These are phyloP conservation scores for Ottelia alismoides DNA, from an alignment of 106 monocot species.

Conservation along the genomic window DNA sequence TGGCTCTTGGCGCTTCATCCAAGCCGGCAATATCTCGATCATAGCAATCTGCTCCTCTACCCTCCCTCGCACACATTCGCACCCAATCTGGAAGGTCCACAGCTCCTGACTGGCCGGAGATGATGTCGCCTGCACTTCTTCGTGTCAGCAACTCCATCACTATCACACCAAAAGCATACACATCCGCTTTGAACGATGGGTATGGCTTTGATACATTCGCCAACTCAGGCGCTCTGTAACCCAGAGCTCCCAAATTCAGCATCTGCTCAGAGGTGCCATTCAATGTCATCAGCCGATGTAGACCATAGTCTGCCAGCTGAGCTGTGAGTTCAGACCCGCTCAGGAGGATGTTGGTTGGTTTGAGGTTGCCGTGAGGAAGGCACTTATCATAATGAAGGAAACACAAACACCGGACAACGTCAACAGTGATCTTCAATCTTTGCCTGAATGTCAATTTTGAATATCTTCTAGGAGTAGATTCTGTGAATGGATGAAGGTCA, in stretches of 20 bases:
- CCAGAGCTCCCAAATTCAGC: slow-evolving; percentile 18
- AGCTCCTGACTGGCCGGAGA: slow-evolving; percentile 24
- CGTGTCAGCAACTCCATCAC: slow-evolving; percentile 17
- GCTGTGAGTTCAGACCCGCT: slow-evolving; percentile 15
- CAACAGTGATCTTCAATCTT: slow-evolving; percentile 8
- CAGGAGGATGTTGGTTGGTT: slow-evolving; percentile 20
- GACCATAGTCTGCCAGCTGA: slow-evolving; percentile 12
- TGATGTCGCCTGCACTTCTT: slow-evolving; percentile 19
- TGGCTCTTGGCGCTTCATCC: slow-evolving; percentile 15
- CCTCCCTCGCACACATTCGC: slow-evolving; percentile 16
- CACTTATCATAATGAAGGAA: slow-evolving; percentile 16
- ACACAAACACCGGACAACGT: slow-evolving; percentile 11
- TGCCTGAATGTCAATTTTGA: slow-evolving; percentile 10
- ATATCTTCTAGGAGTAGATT: slow-evolving; percentile 17
- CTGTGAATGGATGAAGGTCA: no score
- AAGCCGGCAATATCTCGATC: slow-evolving; percentile 13
- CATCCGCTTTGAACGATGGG: slow-evolving; percentile 17
- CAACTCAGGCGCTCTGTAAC: slow-evolving; percentile 22
- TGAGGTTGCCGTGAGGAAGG: slow-evolving; percentile 21
- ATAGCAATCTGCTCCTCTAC: slow-evolving; percentile 16
- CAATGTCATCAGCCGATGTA: slow-evolving; percentile 16
- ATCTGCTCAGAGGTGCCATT: slow-evolving; percentile 16
- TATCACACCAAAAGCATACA: slow-evolving; percentile 26
- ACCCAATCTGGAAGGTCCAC: slow-evolving; percentile 26
- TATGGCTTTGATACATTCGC: not conserved